A percentile compares a stretch with the other conserved stretches of the same genome.
Conservation (phyloP, 2,329 filamentous ascomycete genomes). For the Daldinia eschscholtzii region DNA sequence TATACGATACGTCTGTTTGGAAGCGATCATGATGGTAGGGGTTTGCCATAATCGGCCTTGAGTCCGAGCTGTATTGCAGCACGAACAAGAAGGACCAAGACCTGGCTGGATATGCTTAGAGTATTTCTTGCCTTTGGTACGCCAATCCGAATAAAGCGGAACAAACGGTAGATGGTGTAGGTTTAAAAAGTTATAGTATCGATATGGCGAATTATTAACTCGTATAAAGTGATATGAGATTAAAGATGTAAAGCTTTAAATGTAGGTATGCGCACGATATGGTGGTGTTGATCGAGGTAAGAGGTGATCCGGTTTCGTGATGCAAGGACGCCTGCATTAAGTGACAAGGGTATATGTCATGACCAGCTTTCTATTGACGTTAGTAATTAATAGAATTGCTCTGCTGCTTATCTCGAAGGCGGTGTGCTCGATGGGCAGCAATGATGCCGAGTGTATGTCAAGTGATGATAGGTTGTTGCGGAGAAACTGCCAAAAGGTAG, state of each 20-base stretch:
- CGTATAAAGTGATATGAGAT: not conserved
- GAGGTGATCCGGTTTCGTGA: constrained; percentile 24
- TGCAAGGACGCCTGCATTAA: constrained; percentile 21
- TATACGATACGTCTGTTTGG: constrained; percentile 52
- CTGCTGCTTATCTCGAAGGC: constrained; percentile 11
- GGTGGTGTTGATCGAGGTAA: constrained; percentile 16
- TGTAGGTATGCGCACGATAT: constrained; percentile 13
- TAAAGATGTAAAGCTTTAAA: not conserved
- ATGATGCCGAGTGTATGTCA: constrained; percentile 30
- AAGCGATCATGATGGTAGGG: constrained; percentile 56
- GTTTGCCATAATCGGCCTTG: constrained; percentile 57
- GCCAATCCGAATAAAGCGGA: constrained; percentile 27
- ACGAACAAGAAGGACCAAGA: constrained; percentile 24
- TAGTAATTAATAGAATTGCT: constrained; percentile 5
- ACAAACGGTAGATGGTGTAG: constrained; percentile 6
- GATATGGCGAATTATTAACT: not conserved
- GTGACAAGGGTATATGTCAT: constrained; percentile 24
- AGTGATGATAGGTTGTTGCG: constrained; percentile 40
- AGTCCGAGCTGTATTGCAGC: constrained; percentile 34
- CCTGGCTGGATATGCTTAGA: constrained; percentile 20
- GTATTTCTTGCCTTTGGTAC: constrained; percentile 21
- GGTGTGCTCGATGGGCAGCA: constrained; percentile 33
- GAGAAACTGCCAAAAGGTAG: constrained; percentile 23
- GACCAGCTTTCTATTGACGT: constrained; percentile 10
- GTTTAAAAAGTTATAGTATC: not conserved